Percentiles rank a stretch among this genome's conserved stretches.
Evolutionary conservation across 495 filamentous ascomycete species (phyloP).

Genomic region (Extremus antarcticus): DNA sequence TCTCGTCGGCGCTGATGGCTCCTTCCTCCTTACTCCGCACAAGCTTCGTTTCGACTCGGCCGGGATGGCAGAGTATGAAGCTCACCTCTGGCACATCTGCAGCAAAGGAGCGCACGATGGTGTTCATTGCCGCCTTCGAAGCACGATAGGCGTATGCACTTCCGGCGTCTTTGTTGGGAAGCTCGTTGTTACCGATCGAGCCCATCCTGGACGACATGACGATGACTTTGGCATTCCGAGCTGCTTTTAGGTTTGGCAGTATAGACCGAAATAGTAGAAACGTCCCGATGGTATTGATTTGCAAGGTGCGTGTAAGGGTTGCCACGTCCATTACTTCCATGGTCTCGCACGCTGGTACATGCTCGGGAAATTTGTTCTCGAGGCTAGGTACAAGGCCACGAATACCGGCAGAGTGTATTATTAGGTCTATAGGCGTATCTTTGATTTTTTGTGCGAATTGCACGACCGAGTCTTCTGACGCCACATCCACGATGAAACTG

Average conservation of each 20-base stretch:
- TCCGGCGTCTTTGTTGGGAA: conserved; percentile 13
- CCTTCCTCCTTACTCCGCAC: conserved; percentile 33
- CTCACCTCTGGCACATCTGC: conserved; percentile 26
- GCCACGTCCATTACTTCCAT: conserved; percentile 23
- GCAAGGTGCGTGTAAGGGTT: conserved; percentile 24
- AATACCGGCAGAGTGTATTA: conserved; percentile 31
- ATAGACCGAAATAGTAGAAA: conserved; percentile 26
- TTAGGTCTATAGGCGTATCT: conserved; percentile 20
- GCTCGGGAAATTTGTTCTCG: conserved; percentile 14
- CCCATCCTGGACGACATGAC: conserved; percentile 30
- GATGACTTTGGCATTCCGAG: conserved; percentile 23
- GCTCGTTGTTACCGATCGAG: conserved; percentile 19
- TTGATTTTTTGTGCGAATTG: conserved; percentile 8
- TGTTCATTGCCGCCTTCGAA: conserved; percentile 30
- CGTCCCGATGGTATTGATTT: conserved; percentile 27
- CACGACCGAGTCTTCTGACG: conserved; percentile 10
- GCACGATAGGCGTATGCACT: conserved; percentile 31
- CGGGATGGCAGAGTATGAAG: conserved; percentile 26
- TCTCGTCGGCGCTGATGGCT: conserved; percentile 31
- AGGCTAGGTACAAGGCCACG: conserved; percentile 28
- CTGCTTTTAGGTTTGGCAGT: conserved; percentile 18
- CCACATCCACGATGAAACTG: conserved; percentile 8
- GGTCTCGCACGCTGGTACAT: conserved; percentile 27
- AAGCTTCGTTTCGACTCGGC: conserved; percentile 33
- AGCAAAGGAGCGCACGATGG: conserved; percentile 24